Percentiles rank a stretch among this genome's conserved stretches.
These are phyloP conservation scores for Vigna angularis DNA, from an alignment of 306 rosid genomes.

Conservation along the genomic window DNA sequence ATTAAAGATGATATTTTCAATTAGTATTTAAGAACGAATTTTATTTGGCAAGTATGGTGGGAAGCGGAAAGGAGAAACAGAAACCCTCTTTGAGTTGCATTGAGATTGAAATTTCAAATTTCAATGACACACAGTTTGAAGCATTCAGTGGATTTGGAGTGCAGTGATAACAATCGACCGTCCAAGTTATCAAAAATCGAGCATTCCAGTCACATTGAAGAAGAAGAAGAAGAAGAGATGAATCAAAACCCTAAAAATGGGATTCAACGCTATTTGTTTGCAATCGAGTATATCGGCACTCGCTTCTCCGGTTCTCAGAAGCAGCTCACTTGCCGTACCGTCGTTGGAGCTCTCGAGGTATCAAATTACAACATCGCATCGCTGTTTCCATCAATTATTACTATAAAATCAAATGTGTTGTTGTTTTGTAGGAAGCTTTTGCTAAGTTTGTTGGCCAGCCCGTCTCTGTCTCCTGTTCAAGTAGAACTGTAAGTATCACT, in stretches of 20 bases:
- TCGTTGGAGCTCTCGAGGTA: constrained; percentile 88
- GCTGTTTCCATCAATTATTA: neutral
- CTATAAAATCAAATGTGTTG: neutral
- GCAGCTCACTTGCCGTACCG: constrained; percentile 79
- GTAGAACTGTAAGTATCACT: constrained; percentile 81
- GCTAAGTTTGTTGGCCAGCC: constrained; percentile 83
- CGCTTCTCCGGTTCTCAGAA: constrained; percentile 92
- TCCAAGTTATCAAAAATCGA: constrained; percentile 62
- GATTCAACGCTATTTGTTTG: constrained; percentile 80
- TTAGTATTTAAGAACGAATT: no score
- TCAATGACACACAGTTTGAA: constrained; percentile 62
- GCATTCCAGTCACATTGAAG: constrained; percentile 31
- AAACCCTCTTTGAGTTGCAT: neutral
- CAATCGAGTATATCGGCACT: constrained; percentile 87
- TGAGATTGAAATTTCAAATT: neutral
- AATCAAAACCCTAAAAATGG: constrained; percentile 45
- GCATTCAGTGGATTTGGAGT: constrained; percentile 53
- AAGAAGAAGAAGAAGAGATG: constrained; percentile 42
- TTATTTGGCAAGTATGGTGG: no score
- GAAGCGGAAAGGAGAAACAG: neutral
- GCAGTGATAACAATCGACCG: constrained; percentile 53
- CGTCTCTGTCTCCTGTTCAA: constrained; percentile 76
- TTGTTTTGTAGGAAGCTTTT: constrained; percentile 77
- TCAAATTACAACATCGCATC: neutral
- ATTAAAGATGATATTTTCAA: no score